These are phyloP conservation scores for Trypanosoma conorhini DNA, from an alignment of 208 protist genomes.

Conservation along the genomic window DNA sequence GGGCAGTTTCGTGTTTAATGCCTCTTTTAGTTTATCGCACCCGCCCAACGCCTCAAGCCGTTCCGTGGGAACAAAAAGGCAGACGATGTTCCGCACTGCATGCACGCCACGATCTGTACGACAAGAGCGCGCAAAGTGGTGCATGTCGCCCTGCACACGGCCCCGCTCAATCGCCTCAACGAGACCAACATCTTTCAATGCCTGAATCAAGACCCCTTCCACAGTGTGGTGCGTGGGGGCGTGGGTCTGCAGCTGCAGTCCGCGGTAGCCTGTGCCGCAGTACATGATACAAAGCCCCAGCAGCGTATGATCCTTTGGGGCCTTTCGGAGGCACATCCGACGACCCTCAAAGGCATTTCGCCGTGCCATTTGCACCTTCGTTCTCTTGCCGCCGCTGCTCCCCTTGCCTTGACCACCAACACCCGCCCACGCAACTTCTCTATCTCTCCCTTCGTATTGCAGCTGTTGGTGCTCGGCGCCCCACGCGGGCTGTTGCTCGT, in stretches of 20 bases:
- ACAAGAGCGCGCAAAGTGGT: constrained; percentile 74
- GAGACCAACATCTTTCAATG: constrained; percentile 59
- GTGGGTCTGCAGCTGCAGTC: constrained; percentile 82
- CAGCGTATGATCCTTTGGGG: constrained; percentile 57
- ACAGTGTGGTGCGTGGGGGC: constrained; percentile 77
- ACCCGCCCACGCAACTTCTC: too few species aligned
- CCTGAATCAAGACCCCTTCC: constrained; percentile 78
- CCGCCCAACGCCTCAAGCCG: constrained; percentile 36
- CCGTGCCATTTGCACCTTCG: constrained; percentile 4
- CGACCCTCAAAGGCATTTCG: constrained; percentile 35
- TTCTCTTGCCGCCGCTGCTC: background rate
- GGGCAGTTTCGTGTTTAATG: constrained; percentile 49
- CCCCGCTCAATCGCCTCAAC: constrained; percentile 46
- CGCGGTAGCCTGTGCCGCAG: constrained; percentile 62
- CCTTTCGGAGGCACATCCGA: constrained; percentile 41
- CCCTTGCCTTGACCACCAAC: background rate
- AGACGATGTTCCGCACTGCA: constrained; percentile 77
- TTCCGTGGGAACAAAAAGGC: constrained; percentile 52
- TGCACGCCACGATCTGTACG: constrained; percentile 88
- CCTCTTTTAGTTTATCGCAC: constrained; percentile 25
- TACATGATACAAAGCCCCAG: constrained; percentile 74
- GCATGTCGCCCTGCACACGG: constrained; percentile 34
- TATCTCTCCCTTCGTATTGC: too few species aligned
- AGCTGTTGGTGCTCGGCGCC: background rate
- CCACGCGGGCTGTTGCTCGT: background rate